Base-by-base conservation (phyloP, 345 rosid species). In the Ricinus communis region DNA sequence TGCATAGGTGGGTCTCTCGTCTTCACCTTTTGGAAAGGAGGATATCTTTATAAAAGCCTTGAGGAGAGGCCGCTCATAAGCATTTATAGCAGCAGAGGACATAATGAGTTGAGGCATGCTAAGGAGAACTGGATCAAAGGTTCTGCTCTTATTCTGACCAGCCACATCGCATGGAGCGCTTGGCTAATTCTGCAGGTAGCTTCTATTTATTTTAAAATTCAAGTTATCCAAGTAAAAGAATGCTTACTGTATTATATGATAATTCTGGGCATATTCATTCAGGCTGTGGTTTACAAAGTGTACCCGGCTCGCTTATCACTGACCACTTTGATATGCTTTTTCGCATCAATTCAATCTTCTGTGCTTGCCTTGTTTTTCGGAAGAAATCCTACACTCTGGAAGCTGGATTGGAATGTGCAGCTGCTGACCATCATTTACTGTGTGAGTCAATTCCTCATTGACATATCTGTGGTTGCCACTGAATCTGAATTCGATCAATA, bases 11-110 rank as follows among this genome's bases (percentile, higher is more conserved):
- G 88, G 0, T 83, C 87, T 22, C 81, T 87, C 40, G 41, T 74
- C 13, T 85, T 85, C 63, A 83, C 83, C 54, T 80, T 85, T 59
- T 85, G 91, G 84, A 87, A 77, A 72, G 85, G 79, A 55, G 81
- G 78, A n/a, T 78, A 62, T 43, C 54, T 81, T 14, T 68, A 65
- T 36, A 74, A 75, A 69, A 67, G 84, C 78, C 56, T 76, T 60
- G 71, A 49, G 57, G 27, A 76, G 13, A 71, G 65, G 64, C 87
- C 87, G 3, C 69, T 85, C 54, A 49, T 87, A 56, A 75, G 69
- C 76, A 61, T 79, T 15, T 62, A 79, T 5, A 41, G 51, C 53
- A 52, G 66, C 1, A 65, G 10, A 69, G 19, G 38, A 19, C n/a
- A 57, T 10, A 0, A 4, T 41, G 47, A 61, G 21, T 13, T 4